phyloP scores from a whole-genome alignment of 495 filamentous ascomycete genomes.

The Clavariopsis aquatica region DNA sequence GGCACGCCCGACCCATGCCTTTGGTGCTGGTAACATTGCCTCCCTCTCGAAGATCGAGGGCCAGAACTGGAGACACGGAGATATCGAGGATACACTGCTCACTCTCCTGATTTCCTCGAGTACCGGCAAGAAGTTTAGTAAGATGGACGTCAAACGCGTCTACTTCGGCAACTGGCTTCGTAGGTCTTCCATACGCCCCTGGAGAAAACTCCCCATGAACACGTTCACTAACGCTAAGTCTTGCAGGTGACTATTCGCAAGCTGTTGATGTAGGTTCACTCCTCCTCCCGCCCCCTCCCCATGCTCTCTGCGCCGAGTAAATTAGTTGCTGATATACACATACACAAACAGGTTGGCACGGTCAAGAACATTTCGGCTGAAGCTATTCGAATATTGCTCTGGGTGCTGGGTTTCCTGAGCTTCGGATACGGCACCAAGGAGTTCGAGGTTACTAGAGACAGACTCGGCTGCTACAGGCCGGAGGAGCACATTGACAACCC shows the following conservation, averaged over 20 bases:
- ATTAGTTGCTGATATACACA: background rate
- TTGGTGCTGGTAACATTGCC: slow-evolving; percentile 84
- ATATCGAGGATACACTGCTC: slow-evolving; percentile 89
- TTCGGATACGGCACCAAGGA: slow-evolving; percentile 86
- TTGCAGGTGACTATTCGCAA: slow-evolving; percentile 52
- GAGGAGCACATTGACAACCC: slow-evolving; percentile 73
- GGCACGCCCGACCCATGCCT: slow-evolving; percentile 68
- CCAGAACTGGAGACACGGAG: slow-evolving; percentile 90
- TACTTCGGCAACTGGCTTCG: slow-evolving; percentile 93
- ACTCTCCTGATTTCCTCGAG: slow-evolving; percentile 72
- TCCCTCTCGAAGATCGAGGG: slow-evolving; percentile 77
- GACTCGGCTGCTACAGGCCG: slow-evolving; percentile 75
- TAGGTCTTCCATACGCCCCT: slow-evolving; percentile 15
- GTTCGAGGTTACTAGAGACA: slow-evolving; percentile 86
- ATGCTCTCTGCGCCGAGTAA: background rate
- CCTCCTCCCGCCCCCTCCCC: background rate
- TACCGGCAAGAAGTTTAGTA: slow-evolving; percentile 82
- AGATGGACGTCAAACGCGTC: slow-evolving; percentile 78
- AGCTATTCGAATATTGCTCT: slow-evolving; percentile 81
- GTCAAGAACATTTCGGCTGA: slow-evolving; percentile 85
- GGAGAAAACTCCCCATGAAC: background rate
- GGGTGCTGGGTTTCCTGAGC: slow-evolving; percentile 63
- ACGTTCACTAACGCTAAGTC: slow-evolving; percentile 51
- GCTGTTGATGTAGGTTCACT: slow-evolving; percentile 63
- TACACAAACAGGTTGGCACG: slow-evolving; percentile 63